Conservation (phyloP, 495 filamentous ascomycete genomes). For the Recurvomyces mirabilis region DNA sequence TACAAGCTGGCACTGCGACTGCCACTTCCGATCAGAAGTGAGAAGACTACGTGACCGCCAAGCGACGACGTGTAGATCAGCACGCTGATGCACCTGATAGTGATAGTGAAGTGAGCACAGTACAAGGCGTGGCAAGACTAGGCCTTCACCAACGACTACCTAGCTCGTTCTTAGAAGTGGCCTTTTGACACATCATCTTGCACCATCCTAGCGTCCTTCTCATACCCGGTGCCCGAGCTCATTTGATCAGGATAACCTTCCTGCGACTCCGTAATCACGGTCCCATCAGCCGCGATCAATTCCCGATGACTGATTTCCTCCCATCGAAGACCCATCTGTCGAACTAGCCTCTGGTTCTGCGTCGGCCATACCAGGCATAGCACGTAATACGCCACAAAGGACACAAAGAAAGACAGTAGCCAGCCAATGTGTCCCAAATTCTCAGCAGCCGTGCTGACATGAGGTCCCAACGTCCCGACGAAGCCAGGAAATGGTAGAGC, state of each 20-base stretch:
- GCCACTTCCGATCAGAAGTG: too few relatives aligned
- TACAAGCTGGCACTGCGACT: too few relatives aligned
- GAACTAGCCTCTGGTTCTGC: conserved; percentile 27
- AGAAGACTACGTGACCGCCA: too few relatives aligned
- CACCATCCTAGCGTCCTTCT: too few relatives aligned
- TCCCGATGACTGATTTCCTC: conserved; percentile 23
- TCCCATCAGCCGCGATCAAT: conserved; percentile 22
- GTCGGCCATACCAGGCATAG: conserved; percentile 35
- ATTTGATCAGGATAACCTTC: conserved; percentile 9
- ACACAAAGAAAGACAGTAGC: conserved; percentile 31
- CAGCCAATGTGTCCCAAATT: conserved; percentile 33
- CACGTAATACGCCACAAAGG: conserved; percentile 31
- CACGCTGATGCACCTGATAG: too few relatives aligned
- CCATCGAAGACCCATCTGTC: conserved; percentile 19
- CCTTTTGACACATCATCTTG: too few relatives aligned
- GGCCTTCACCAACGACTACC: too few relatives aligned
- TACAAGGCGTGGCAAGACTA: too few relatives aligned
- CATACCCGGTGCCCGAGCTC: too few relatives aligned
- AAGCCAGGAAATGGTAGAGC: conserved; percentile 51
- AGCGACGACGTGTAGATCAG: too few relatives aligned
- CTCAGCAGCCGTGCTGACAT: conserved; percentile 29
- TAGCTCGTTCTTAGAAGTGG: too few relatives aligned
- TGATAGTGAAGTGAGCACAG: too few relatives aligned
- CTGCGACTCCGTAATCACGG: conserved; percentile 1
- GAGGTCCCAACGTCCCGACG: conserved; percentile 39